phyloP scores from a whole-genome alignment of 345 rosid genomes.

The Eucalyptus paniculata region DNA sequence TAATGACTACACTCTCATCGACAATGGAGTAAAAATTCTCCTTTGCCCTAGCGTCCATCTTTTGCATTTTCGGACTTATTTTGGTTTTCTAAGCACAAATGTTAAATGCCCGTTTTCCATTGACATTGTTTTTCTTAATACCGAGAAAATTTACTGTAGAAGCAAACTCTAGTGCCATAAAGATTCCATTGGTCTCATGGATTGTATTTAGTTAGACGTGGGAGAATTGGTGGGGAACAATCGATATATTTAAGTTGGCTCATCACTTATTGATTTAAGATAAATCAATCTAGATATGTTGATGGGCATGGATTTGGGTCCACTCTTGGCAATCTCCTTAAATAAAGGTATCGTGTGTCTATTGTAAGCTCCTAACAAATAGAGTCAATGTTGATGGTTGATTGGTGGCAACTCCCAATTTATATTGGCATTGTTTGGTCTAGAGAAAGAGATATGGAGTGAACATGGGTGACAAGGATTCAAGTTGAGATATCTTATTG shows the following conservation, averaged over 20 bases:
- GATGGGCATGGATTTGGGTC: not conserved
- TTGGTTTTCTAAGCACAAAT: not conserved
- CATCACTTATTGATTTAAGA: too few relatives aligned
- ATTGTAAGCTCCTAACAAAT: not conserved
- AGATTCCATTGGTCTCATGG: not conserved
- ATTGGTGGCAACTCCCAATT: not conserved
- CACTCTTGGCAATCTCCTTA: not conserved
- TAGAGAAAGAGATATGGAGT: fast-evolving
- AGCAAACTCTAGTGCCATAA: not conserved
- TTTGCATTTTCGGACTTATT: not conserved
- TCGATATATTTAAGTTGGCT: not conserved
- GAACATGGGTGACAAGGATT: not conserved
- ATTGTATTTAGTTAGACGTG: not conserved
- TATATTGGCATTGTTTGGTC: not conserved
- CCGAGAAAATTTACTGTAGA: not conserved
- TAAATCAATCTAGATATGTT: not conserved
- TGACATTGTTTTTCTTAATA: not conserved
- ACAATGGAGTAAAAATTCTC: not conserved
- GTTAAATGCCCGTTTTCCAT: not conserved
- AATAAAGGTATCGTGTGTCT: fast-evolving
- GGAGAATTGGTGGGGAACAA: not conserved
- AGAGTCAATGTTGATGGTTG: not conserved
- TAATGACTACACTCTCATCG: not conserved
- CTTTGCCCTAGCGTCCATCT: not conserved
- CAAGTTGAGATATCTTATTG: not conserved